Evolutionary conservation across 208 protist genomes (phyloP).

Genomic region (Acanthamoeba culbertsoni): DNA sequence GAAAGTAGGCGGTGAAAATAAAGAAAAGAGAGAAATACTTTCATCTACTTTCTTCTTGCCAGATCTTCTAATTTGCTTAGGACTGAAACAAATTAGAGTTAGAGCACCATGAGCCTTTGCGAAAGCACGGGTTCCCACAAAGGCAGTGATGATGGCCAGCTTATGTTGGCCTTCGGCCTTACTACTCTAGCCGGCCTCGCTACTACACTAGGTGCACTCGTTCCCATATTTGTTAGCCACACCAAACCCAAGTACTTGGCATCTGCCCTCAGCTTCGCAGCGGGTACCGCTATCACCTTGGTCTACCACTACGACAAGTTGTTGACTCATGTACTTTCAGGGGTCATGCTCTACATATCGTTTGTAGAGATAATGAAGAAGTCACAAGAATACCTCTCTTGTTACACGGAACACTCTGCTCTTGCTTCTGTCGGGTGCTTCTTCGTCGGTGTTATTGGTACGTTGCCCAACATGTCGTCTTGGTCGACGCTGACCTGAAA

Average conservation of each 20-base stretch:
- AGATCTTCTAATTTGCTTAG: too few species aligned
- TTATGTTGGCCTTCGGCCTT: slow-evolving; percentile 55
- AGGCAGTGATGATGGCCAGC: not conserved
- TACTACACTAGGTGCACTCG: slow-evolving; percentile 34
- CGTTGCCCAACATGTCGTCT: not conserved
- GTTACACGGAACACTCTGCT: not conserved
- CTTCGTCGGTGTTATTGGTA: slow-evolving; percentile 53
- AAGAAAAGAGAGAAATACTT: not conserved
- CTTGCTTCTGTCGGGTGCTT: slow-evolving; percentile 34
- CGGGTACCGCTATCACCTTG: not conserved
- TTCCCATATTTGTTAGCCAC: slow-evolving; percentile 2
- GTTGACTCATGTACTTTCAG: not conserved
- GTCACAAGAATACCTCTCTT: slow-evolving; percentile 35
- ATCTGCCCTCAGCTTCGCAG: slow-evolving; percentile 32
- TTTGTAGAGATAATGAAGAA: slow-evolving; percentile 68
- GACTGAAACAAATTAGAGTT: too few species aligned
- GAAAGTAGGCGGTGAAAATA: too few species aligned
- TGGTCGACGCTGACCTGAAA: not conserved
- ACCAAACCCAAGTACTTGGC: slow-evolving; percentile 43
- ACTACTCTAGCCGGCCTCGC: slow-evolving; percentile 34
- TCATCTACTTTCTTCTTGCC: not conserved
- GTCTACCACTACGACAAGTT: not conserved
- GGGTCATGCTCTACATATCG: slow-evolving; percentile 75
- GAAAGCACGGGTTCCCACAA: not conserved
- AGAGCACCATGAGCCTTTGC: not conserved